Percentiles rank a stretch among this genome's conserved stretches.
These are phyloP conservation scores for Xylaria grammica DNA, from an alignment of 495 filamentous ascomycete species.

Conservation along the genomic window DNA sequence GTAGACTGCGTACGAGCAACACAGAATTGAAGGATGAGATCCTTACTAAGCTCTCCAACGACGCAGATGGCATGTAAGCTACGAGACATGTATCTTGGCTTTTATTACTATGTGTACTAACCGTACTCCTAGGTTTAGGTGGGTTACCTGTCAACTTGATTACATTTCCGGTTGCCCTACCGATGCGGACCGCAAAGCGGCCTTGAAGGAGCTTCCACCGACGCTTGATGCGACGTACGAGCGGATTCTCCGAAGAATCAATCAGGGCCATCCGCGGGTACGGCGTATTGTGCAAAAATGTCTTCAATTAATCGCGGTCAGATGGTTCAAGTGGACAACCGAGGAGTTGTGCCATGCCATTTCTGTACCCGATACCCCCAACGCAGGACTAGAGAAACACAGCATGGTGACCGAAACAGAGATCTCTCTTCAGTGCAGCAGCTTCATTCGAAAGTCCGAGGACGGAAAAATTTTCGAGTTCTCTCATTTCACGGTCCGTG, in stretches of 20 bases:
- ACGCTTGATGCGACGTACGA: conserved; percentile 38
- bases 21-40: conserved; percentile 38
- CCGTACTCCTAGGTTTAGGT: conserved; percentile 43
- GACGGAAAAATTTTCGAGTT: conserved; percentile 30
- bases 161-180: conserved; percentile 39
- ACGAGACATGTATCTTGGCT: too few species aligned
- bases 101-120: neutral
- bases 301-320: conserved; percentile 34
- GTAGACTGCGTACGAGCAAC: conserved; percentile 31
- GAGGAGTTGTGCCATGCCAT: conserved; percentile 32
- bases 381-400: conserved; percentile 22
- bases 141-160: conserved; percentile 48
- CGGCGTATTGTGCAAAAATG: conserved; percentile 27
- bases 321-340: neutral
- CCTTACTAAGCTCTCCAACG: conserved; percentile 32
- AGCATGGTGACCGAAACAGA: conserved; percentile 30
- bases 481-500: conserved; percentile 44
- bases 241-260: conserved; percentile 41
- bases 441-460: conserved; percentile 36
- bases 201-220: conserved; percentile 40
- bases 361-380: conserved; percentile 19
- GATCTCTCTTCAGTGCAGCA: conserved; percentile 38
- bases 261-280: conserved; percentile 15
- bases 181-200: conserved; percentile 36
- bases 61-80: conserved; percentile 28